A percentile compares a stretch with the other conserved stretches of the same genome.
These are phyloP conservation scores for Monosporozyma solicola DNA, from an alignment of 805 yeast species.

Conservation along the genomic window DNA sequence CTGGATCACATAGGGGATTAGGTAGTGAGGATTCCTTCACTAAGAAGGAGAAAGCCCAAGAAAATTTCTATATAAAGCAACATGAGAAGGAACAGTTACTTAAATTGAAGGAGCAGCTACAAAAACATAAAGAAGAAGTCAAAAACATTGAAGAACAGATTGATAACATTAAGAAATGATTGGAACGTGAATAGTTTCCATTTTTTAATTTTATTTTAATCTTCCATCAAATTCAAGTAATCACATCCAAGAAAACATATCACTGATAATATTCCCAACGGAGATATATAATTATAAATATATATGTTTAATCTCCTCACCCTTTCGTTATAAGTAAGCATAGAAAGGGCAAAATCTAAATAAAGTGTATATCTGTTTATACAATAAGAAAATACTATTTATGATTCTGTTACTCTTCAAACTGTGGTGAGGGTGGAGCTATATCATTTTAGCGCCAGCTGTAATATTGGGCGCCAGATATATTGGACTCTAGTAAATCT, in stretches of 20 bases:
- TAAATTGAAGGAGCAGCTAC: slow-evolving; percentile 64
- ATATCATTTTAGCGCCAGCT: no score
- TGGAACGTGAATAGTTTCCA: no score
- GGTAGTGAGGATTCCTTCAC: slow-evolving; percentile 48
- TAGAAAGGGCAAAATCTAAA: no score
- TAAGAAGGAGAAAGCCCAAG: slow-evolving; percentile 90
- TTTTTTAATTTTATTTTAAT: background rate
- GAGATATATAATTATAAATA: background rate
- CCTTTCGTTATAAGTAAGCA: no score
- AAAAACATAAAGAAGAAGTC: slow-evolving; percentile 61
- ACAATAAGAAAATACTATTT: no score
- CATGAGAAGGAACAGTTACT: slow-evolving; percentile 85
- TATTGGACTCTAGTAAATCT: no score
- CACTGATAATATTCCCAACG: background rate
- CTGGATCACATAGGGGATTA: slow-evolving; percentile 47
- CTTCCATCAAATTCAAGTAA: background rate
- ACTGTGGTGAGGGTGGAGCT: no score
- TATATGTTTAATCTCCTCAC: no score
- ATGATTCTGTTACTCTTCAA: no score
- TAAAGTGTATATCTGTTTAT: no score
- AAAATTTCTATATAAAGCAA: slow-evolving; percentile 74
- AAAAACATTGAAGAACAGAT: slow-evolving; percentile 42
- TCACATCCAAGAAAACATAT: background rate
- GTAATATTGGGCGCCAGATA: no score
- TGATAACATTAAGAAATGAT: slow-evolving; percentile 17